A percentile compares a stretch with the other conserved stretches of the same genome.
These are phyloP conservation scores for Phytopythium chamaehyphon DNA, from an alignment of 352 stramenopile genomes.

Conservation along the genomic window DNA sequence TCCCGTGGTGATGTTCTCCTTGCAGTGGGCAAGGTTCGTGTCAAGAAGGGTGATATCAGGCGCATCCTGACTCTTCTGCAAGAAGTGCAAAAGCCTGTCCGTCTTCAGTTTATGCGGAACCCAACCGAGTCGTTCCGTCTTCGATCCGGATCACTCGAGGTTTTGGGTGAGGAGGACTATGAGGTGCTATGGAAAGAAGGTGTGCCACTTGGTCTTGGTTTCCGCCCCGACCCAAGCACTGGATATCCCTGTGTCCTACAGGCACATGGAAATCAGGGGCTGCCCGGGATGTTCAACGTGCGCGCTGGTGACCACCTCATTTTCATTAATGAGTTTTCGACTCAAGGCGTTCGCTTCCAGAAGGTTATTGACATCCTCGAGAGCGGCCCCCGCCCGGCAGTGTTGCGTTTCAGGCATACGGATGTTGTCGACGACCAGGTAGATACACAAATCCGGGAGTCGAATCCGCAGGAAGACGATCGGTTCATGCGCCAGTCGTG, in stretches of 20 bases:
- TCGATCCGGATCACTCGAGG: slow-evolving; percentile 61
- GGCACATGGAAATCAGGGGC: slow-evolving; percentile 68
- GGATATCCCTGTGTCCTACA: slow-evolving; percentile 77
- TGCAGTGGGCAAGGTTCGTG: slow-evolving; percentile 66
- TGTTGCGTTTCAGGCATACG: slow-evolving; percentile 83
- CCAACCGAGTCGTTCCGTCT: slow-evolving; percentile 66
- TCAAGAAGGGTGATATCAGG: slow-evolving; percentile 80
- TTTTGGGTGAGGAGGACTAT: slow-evolving; percentile 83
- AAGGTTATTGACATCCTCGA: slow-evolving; percentile 86
- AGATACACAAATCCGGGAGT: slow-evolving; percentile 32
- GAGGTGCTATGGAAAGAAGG: slow-evolving; percentile 84
- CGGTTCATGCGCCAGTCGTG: slow-evolving; percentile 61
- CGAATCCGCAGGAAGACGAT: slow-evolving; percentile 71
- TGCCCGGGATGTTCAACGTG: slow-evolving; percentile 87
- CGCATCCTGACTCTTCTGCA: slow-evolving; percentile 72
- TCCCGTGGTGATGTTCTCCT: slow-evolving; percentile 76
- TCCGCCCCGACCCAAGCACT: slow-evolving; percentile 70
- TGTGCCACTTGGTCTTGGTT: slow-evolving; percentile 78
- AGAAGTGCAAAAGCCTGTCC: slow-evolving; percentile 80
- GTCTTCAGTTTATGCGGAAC: slow-evolving; percentile 69
- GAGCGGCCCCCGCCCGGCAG: slow-evolving; percentile 65
- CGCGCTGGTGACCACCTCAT: slow-evolving; percentile 70
- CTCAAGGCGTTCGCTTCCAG: slow-evolving; percentile 74
- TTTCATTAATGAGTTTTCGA: slow-evolving; percentile 87
- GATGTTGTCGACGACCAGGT: slow-evolving; percentile 55